Conservation (phyloP, 345 rosid genomes). For the Camelina laxa region DNA sequence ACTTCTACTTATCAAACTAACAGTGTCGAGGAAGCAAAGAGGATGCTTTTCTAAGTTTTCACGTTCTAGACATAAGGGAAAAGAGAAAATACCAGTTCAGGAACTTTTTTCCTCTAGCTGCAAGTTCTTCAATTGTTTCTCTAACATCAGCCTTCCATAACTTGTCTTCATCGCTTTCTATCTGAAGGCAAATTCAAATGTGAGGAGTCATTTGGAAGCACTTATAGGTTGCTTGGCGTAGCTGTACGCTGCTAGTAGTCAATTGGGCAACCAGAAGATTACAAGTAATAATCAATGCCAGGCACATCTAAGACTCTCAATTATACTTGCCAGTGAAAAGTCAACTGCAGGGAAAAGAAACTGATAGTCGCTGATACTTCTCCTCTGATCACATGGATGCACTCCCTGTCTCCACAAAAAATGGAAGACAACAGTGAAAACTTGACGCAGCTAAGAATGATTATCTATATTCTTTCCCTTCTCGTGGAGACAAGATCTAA, state of each 20-base stretch:
- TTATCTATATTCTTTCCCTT: neutral
- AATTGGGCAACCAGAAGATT: conserved; percentile 42
- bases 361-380: conserved; percentile 73
- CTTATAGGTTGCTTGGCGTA: neutral
- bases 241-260: conserved; percentile 16
- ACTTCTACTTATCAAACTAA: conserved; percentile 1
- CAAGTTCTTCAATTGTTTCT: conserved; percentile 80
- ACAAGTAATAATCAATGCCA: conserved; percentile 41
- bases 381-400: conserved; percentile 88
- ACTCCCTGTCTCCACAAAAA: conserved; percentile 67
- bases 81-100: conserved; percentile 65
- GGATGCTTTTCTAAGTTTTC: conserved; percentile 6
- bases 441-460: conserved; percentile 17
- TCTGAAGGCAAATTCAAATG: conserved; percentile 50
- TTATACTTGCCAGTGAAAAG: conserved; percentile 82
- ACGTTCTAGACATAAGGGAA: neutral
- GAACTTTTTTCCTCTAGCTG: conserved; percentile 79
- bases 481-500: neutral
- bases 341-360: conserved; percentile 93
- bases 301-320: conserved; percentile 44
- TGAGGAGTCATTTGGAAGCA: conserved; percentile 38
- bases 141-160: conserved; percentile 83
- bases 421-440: conserved; percentile 13
- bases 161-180: conserved; percentile 76
- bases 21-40: neutral